Base-by-base conservation (phyloP, 352 stramenopile species). In the Globisporangium cylindrosporum region DNA sequence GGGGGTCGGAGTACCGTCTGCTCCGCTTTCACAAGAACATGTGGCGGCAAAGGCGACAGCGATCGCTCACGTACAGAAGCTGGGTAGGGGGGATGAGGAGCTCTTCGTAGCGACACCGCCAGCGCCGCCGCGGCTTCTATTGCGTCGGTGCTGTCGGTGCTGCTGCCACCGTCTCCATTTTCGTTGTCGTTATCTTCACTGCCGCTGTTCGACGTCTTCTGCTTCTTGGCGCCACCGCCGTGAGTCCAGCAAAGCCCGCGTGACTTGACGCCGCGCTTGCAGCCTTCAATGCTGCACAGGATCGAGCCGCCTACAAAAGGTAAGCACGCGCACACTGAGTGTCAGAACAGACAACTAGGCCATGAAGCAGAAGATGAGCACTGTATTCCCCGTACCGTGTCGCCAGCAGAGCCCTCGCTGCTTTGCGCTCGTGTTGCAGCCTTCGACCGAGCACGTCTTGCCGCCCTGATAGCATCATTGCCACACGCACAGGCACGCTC, bases 401-500 rank as follows among this genome's bases (percentile, higher is more conserved):
- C 62, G 64, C 71, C 71, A 76, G 34, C 71, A 76, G 20, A 72
- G 65, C 1, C 75, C 75, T 1, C 53, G 34, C 38, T 78, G 61
- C 49, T 80, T 76, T 22, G 75, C 75, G 49, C 75, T 78, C 15
- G 72, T 68, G 22, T 53, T 59, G 27, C 75, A 82, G 4, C 57
- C 68, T n/a, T 76, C 67, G 4, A 73, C 38, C 0, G 74, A 76
- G 43, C 76, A 83, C 10, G 71, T 73, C 54, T 81, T 81, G 18
- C 76, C 76, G 8, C 76, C 76, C 69, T 80, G 15, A 24, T 36
- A 27, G 3, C 29, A 32, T 32, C 29, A 32, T 32, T 32, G 29
- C 29, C 29, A 32, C 5, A 32, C 29, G 29, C 29, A 32, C 29
- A 32, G 29, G 8, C 29, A 32, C 29, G 29, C 29, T 32, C 29